Evolutionary conservation across 2,329 filamentous ascomycete species (phyloP), one percentile per base, ranked within the genome.

Genomic region (Zopfia rhizophila): DNA sequence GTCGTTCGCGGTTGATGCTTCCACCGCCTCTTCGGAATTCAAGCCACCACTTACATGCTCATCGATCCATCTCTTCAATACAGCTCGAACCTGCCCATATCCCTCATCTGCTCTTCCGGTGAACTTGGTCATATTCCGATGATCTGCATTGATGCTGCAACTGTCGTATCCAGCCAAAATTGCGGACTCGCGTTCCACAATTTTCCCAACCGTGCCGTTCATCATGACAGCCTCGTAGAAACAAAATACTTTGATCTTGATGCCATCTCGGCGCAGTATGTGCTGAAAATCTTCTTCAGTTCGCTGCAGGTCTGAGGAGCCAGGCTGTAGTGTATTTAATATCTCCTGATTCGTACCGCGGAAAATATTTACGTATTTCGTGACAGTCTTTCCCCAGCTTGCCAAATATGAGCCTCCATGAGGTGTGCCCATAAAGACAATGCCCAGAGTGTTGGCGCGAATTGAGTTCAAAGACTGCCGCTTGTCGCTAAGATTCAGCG

Each of bases 401-500:
- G 24, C 24, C 24, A 27, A n/a, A n/a, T 27, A 27, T 27, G 24
- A 27, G 8, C 24, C 24, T 27, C 24, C n/a, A 27, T 27, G 24
- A 27, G 24, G 24, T 8, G 24, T 27, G n/a, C 24, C 24, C 24
- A 27, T 27, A n/a, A 27, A 27, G 24, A 27, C 24, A n/a, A 27
- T 27, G 24, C 24, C 24, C n/a, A 27, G 24, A 27, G 24, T 27
- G 24, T 27, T 27, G 24, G 24, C 8, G 8, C 8, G 24, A 27
- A 27, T 27, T 8, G 8, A 8, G 8, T n/a, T 27, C 24, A 27
- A 27, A 27, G 24, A 8, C n/a, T 27, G 24, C 24, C 24, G 24
- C 24, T 27, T 27, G 24, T 27, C 24, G 24, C 24, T 27, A n/a
- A 27, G 24, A n/a, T 27, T 27, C 23, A 44, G 21, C 4, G 43